These are phyloP conservation scores for Sphagnurus paluster DNA, from an alignment of 1,284 basidiomycete genomes.

Conservation along the genomic window DNA sequence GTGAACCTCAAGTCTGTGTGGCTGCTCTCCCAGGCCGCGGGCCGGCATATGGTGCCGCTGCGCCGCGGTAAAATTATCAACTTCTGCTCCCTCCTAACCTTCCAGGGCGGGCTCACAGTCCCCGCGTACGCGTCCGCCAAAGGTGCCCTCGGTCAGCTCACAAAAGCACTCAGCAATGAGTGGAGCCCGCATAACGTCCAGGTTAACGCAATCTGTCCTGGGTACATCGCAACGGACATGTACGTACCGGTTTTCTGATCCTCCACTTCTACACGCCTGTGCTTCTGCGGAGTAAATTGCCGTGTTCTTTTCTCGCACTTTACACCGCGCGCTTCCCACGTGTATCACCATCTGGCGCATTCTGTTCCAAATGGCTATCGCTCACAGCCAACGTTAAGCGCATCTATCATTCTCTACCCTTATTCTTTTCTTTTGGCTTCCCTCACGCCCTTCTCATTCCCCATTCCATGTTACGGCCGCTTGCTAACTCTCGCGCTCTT, in stretches of 20 bases:
- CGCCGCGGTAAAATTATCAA: constrained; percentile 83
- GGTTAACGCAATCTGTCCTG: constrained; percentile 90
- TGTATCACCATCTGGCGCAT: no score
- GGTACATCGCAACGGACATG: constrained; percentile 93
- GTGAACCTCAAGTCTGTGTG: constrained; percentile 81
- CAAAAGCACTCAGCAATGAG: constrained; percentile 73
- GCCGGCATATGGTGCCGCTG: constrained; percentile 76
- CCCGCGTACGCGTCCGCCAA: constrained; percentile 94
- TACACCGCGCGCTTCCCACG: no score
- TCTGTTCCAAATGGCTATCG: no score
- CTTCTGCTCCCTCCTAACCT: constrained; percentile 76
- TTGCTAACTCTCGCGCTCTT: background rate
- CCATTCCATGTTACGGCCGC: background rate
- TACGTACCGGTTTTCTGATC: constrained; percentile 36
- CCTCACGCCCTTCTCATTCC: constrained; percentile 1
- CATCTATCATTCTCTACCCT: no score
- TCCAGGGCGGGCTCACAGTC: constrained; percentile 62
- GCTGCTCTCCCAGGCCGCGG: constrained; percentile 76
- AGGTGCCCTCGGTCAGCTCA: constrained; percentile 82
- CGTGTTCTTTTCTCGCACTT: no score
- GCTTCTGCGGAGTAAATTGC: no score
- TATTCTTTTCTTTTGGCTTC: no score
- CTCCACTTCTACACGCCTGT: background rate
- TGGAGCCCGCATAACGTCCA: constrained; percentile 82
- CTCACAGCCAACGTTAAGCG: no score